Evolutionary conservation across 768 basidiomycete species (phyloP).

Genomic region (Artomyces pyxidatus): DNA sequence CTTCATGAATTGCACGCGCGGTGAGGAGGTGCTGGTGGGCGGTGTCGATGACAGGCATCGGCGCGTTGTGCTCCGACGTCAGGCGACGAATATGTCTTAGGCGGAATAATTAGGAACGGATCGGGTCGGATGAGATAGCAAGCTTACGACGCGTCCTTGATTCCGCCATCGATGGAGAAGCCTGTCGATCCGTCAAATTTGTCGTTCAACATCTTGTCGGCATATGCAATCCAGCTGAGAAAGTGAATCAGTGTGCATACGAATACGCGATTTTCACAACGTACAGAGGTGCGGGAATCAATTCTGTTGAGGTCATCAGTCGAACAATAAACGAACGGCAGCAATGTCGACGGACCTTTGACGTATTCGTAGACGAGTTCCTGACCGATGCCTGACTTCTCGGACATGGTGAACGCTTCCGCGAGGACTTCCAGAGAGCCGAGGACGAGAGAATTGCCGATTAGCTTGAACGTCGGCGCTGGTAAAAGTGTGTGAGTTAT

Average conservation of each 20-base stretch:
- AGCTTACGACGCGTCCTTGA: slow-evolving; percentile 73
- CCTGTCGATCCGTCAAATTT: slow-evolving; percentile 67
- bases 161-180: slow-evolving; percentile 79
- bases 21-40: slow-evolving; percentile 77
- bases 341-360: slow-evolving; percentile 44
- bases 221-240: slow-evolving; percentile 46
- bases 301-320: too few species aligned
- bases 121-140: neutral
- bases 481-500: slow-evolving; percentile 1
- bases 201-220: slow-evolving; percentile 63
- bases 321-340: too few species aligned
- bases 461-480: slow-evolving; percentile 69
- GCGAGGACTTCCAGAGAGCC: slow-evolving; percentile 73
- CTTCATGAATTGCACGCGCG: slow-evolving; percentile 61
- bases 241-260: neutral
- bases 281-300: slow-evolving; percentile 60
- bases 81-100: slow-evolving; percentile 61
- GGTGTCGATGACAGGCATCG: slow-evolving; percentile 64
- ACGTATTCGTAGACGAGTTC: slow-evolving; percentile 47
- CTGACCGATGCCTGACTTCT: slow-evolving; percentile 73
- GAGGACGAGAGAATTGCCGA: slow-evolving; percentile 73
- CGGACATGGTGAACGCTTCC: slow-evolving; percentile 78
- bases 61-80: slow-evolving; percentile 53
- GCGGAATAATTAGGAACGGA: slow-evolving; percentile 1
- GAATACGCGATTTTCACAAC: neutral